Evolutionary conservation across 148 eudicot genomes (phyloP).

Genomic region (Polygonum maritimum): DNA sequence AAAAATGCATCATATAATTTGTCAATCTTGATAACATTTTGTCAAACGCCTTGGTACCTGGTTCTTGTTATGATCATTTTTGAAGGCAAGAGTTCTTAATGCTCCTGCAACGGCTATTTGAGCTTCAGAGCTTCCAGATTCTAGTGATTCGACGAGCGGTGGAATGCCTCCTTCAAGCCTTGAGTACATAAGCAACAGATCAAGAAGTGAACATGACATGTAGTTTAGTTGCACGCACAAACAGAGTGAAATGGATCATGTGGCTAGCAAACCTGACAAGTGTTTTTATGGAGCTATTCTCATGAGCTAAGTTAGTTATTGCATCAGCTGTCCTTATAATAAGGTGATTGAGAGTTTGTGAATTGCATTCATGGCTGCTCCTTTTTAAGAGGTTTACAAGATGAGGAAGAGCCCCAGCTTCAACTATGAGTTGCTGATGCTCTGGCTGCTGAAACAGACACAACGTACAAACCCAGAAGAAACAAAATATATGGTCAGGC

Average conservation of each 20-base stretch:
- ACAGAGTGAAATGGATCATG: background rate
- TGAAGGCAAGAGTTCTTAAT: conserved; percentile 76
- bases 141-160: conserved; percentile 76
- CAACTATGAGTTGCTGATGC: conserved; percentile 73
- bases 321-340: conserved; percentile 88
- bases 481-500: too few relatives aligned
- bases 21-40: too few relatives aligned
- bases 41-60: conserved; percentile 30
- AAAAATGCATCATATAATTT: background rate
- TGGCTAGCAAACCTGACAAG: conserved; percentile 48
- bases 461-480: too few relatives aligned
- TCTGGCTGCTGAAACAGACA: conserved; percentile 47
- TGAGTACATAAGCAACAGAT: conserved; percentile 8
- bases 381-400: conserved; percentile 61
- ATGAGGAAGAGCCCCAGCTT: conserved; percentile 79
- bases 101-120: conserved; percentile 90
- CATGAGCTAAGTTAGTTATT: conserved; percentile 91
- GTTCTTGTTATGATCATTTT: conserved; percentile 79
- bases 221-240: background rate
- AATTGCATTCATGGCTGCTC: conserved; percentile 25
- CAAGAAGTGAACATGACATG: background rate
- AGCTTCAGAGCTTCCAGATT: conserved; percentile 53
- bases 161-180: conserved; percentile 82
- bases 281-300: conserved; percentile 65
- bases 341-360: conserved; percentile 57